Base-by-base conservation (phyloP, 164 flowering plant genomes). In the Vitis labrusca region DNA sequence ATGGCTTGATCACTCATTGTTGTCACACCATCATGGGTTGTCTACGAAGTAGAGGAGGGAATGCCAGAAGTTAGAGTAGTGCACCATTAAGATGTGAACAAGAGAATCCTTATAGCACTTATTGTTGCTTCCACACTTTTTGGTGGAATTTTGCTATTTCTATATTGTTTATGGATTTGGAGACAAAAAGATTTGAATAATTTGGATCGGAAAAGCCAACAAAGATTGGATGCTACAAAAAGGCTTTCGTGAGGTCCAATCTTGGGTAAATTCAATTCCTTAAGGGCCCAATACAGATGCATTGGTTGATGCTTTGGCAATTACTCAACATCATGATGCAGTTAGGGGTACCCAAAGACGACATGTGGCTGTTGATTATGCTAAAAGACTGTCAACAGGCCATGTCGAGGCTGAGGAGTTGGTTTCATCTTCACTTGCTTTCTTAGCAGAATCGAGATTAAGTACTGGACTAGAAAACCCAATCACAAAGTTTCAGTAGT, bases 51-150 rank as follows among this genome's bases (percentile, higher is more conserved):
- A 19, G 23, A 1, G 23, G 23, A 19, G 76, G 78, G 75, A 50
- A 59, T 48, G 56, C 37, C 80, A 10, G 74, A 57, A 66, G 78
- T 71, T 7, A 69, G 48, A 61, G 69, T 68, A 50, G 78, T 77
- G 65, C 83, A 82, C 63, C 81, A 74, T 63, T 80, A 82, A 63
- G 82, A 79, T 68, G 51, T 83, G 59, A 83, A 81, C 74, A 83
- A 79, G 76, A 83, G 65, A 68, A 81, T 85, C 48, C 83, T 85
- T 10, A 69, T 81, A 15, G 78, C 85, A 37, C 82, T 85, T 15
- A 72, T 83, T 74, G 74, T 74, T 52, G 48, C 82, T 29, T 83
- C 85, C 19, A 59, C 78, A 47, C 74, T 79, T 23, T 82, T 85
- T 54, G 80, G 73, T 32, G 80, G 37, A 27, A 73, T 78, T 12